A percentile compares a stretch with the other conserved stretches of the same genome.
phyloP scores from a whole-genome alignment of 352 stramenopile genomes.

The Hyaloperonospora brassicae region DNA sequence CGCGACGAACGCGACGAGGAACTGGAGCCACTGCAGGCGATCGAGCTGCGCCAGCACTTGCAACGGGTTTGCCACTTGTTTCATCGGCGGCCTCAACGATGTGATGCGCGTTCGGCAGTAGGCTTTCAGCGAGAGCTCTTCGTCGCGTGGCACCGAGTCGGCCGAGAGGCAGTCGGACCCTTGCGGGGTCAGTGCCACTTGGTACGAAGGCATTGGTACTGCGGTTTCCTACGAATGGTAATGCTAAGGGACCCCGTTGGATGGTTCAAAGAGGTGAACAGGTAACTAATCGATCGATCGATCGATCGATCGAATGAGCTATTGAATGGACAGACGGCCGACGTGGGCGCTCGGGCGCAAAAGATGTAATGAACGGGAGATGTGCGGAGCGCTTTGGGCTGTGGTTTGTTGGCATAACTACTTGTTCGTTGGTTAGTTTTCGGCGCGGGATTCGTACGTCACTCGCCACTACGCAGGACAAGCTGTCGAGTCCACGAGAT shows the following conservation, averaged over 20 bases:
- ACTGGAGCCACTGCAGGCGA: constrained; percentile 34
- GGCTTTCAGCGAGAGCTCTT: constrained; percentile 25
- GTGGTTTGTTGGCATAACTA: no score
- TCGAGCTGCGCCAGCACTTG: constrained; percentile 25
- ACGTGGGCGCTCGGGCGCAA: constrained; percentile 5
- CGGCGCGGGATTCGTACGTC: no score
- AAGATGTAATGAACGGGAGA: not conserved
- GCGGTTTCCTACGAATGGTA: no score
- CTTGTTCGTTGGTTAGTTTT: no score
- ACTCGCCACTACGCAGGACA: no score
- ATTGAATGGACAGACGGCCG: no score
- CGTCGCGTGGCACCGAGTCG: constrained; percentile 20
- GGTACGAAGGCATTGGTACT: constrained; percentile 24
- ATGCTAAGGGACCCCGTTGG: no score
- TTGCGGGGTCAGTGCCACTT: constrained; percentile 24
- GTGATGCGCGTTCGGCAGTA: constrained; percentile 33
- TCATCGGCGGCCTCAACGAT: constrained; percentile 37
- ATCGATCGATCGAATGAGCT: no score
- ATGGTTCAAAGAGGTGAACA: no score
- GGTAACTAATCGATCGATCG: no score
- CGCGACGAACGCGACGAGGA: constrained; percentile 29
- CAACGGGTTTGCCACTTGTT: constrained; percentile 23
- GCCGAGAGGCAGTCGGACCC: constrained; percentile 11
- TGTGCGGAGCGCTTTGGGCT: not conserved
- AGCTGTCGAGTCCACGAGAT: no score